Evolutionary conservation across 768 basidiomycete species (phyloP).

Genomic region (Trametes punicea): DNA sequence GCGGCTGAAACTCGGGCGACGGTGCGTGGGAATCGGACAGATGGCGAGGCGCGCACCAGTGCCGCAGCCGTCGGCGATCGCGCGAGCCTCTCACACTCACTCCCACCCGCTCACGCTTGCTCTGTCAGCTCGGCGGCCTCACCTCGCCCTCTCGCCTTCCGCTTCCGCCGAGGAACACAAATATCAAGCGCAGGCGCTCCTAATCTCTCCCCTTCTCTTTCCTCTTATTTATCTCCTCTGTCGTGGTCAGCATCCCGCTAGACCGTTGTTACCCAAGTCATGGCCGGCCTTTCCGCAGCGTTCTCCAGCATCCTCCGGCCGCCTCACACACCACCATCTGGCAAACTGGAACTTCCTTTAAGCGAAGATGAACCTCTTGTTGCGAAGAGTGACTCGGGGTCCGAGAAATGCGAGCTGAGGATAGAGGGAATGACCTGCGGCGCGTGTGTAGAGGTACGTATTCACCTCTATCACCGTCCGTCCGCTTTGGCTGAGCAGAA

Average conservation of each 20-base stretch:
- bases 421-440: slow-evolving; percentile 93
- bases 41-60: not conserved
- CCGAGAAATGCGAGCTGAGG: slow-evolving; percentile 69
- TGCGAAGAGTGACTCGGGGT: slow-evolving; percentile 20
- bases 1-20: not conserved
- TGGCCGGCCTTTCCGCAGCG: slow-evolving; percentile 17
- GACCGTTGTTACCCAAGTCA: slow-evolving; percentile 4
- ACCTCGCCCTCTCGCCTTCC: slow-evolving; percentile 4
- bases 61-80: slow-evolving; percentile 7
- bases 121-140: slow-evolving; percentile 10
- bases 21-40: not conserved
- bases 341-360: slow-evolving; percentile 31
- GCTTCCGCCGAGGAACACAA: slow-evolving; percentile 6
- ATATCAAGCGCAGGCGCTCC: slow-evolving; percentile 21
- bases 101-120: not conserved
- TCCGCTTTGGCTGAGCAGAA: not conserved
- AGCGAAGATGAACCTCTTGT: slow-evolving; percentile 30
- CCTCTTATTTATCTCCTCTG: slow-evolving; percentile 8
- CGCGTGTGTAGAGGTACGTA: slow-evolving; percentile 78
- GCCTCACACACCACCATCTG: slow-evolving; percentile 9
- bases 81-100: not conserved
- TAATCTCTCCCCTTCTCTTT: not conserved
- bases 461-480: no score
- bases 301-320: slow-evolving; percentile 14
- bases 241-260: not conserved